Percentiles rank a stretch among this genome's conserved stretches.
phyloP scores from a whole-genome alignment of 1,284 basidiomycete genomes.

The Marasmius sp. region DNA sequence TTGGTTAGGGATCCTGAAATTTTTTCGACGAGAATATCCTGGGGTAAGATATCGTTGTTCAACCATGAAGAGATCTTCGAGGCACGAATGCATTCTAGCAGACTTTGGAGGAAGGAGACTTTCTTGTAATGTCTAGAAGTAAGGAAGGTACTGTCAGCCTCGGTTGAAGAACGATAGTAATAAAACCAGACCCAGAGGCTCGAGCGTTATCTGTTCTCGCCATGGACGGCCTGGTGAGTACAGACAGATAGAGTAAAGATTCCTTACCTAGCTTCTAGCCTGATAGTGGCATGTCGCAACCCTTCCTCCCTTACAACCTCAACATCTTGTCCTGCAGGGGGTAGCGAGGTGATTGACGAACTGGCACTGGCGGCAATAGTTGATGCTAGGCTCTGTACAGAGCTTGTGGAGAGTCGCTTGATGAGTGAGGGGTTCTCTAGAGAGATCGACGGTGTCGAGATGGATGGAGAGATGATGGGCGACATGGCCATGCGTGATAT shows the following conservation, averaged over 20 bases:
- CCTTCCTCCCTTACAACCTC: slow-evolving; percentile 59
- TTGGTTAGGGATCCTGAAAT: slow-evolving; percentile 93
- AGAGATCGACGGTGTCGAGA: slow-evolving; percentile 13
- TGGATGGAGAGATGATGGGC: slow-evolving; percentile 16
- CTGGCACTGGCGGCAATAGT: slow-evolving; percentile 30
- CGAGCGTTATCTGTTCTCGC: slow-evolving; percentile 20
- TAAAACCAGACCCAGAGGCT: slow-evolving; percentile 34
- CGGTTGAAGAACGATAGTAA: slow-evolving; percentile 17
- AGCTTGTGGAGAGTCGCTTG: slow-evolving; percentile 30
- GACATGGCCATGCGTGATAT: slow-evolving; percentile 18
- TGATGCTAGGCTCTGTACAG: slow-evolving; percentile 32
- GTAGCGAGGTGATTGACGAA: slow-evolving; percentile 41
- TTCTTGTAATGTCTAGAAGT: slow-evolving; percentile 68
- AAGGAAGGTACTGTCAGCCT: slow-evolving; percentile 18
- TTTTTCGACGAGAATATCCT: slow-evolving; percentile 66
- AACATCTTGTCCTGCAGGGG: slow-evolving; percentile 37
- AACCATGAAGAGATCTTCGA: slow-evolving; percentile 63
- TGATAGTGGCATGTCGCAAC: slow-evolving; percentile 58
- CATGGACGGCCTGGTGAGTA: slow-evolving; percentile 4
- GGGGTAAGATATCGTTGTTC: slow-evolving; percentile 41
- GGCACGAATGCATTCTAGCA: slow-evolving; percentile 55
- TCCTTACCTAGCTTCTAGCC: slow-evolving; percentile 74
- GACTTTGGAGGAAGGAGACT: slow-evolving; percentile 51
- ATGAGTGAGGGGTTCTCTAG: slow-evolving; percentile 9
- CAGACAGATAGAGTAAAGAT: not conserved